Evolutionary conservation across 176 grass and related monocot genomes (phyloP), one percentile per base, ranked within the genome.

Genomic region (Oryza nivara): DNA sequence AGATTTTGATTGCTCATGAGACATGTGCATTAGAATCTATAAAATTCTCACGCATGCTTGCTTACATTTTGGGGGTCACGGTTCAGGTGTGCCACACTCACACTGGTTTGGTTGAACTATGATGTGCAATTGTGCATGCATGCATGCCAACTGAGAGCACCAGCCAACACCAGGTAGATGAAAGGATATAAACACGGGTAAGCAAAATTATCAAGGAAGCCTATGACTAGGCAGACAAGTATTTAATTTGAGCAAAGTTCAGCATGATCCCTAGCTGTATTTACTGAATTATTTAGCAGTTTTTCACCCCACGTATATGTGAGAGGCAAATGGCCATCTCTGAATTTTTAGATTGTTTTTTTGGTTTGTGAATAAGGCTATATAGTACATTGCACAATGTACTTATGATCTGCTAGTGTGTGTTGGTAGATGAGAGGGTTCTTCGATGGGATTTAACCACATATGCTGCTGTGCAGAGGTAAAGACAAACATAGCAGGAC

Each of bases 1-100:
- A 16, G 22, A 78, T 79, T 77, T 49, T 83, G 79, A 86, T 73
- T 73, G 19, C 36, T 86, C 88, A 86, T 83, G 48, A 74, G 79
- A 41, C 61, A 23, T 73, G 67, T 83, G 60, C 79, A 46, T 44
- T 68, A 68, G 79, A 68, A 90, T 90, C 74, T 74, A 7, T 32
- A 32, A 1, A 83, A 68, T 74, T 79, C 70, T 69, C 61, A 35
- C 71, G 65, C 26, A 67, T 72, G 38, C 48, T 22, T 43, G 17
- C 48, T 16, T 43, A 12, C 69, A 81, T 81, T 77, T 69, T 47
- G 65, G 41, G 12, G 41, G 12, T 54, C 73, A 85, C 16, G 56
- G 35, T 81, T 85, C 88, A 90, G 78, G 78, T 72, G 45, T 86
- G 73, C 78, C 75, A 81, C 40, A 11, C 9, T 58, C 48, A 43